These are phyloP conservation scores for Diospyros kaki DNA, from an alignment of 148 eudicot species.

Conservation along the genomic window DNA sequence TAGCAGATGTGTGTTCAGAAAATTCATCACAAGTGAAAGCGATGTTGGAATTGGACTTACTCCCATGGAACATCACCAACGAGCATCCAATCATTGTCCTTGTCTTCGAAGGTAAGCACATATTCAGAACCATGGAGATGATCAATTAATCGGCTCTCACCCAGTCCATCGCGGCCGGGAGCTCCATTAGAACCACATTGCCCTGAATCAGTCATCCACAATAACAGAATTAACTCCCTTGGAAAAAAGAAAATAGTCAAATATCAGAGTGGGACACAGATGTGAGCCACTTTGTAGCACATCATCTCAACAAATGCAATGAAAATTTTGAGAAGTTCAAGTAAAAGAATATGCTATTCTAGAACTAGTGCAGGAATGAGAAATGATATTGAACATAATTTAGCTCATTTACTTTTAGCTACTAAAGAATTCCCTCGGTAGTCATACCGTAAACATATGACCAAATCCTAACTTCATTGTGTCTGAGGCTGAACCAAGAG, in stretches of 20 bases:
- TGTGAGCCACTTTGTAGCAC: too few species aligned
- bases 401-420: too few species aligned
- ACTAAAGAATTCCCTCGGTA: too few species aligned
- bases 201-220: neutral
- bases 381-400: too few species aligned
- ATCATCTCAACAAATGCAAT: too few species aligned
- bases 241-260: too few species aligned
- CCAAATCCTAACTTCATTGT: too few species aligned
- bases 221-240: too few species aligned
- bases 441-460: too few species aligned
- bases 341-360: neutral
- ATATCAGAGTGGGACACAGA: too few species aligned
- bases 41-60: constrained; percentile 28
- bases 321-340: constrained; percentile 1
- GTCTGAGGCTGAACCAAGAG: too few species aligned
- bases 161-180: constrained; percentile 39
- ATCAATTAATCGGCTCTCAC: constrained; percentile 45
- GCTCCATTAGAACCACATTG: constrained; percentile 30
- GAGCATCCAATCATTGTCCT: constrained; percentile 67
- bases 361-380: too few species aligned
- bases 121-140: constrained; percentile 49
- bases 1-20: neutral
- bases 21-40: neutral
- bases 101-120: constrained; percentile 55
- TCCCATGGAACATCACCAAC: constrained; percentile 65